Base-by-base conservation (phyloP, 2,329 filamentous ascomycete species). In the Talaromyces sp. region DNA sequence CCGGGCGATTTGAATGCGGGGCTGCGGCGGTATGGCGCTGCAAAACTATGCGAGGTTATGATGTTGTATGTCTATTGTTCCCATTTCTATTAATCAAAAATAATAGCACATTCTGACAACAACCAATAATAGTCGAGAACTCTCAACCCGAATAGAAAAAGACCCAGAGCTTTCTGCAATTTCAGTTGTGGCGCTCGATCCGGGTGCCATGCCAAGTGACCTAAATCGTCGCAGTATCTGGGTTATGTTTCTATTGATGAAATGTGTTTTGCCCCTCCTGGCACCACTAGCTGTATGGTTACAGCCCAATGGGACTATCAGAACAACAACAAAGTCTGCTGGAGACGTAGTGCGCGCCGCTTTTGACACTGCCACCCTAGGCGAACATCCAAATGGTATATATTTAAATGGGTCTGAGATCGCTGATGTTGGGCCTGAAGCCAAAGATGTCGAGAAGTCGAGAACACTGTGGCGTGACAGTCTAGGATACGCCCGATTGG, bases 1-100 rank as follows among this genome's bases (percentile, higher is more conserved):
- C 50, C 68, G 1, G 62, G 64, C 0, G 58, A 61, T 9, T 62
- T 68, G 4, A 62, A 67, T 32, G 41, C 41, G 3, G 75, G 73
- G 10, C 70, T 64, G 58, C 69, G 74, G 21, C 70, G 76, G 29
- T 78, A 78, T 56, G 76, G 74, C 9, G 75, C 73, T n/a, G 69
- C 71, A 38, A 78, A 77, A 61, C 68, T 77, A 8, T 78, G 70
- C 63, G 66, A 62, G 19, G 65, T 77, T 11, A 76, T 77, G 72
- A 68, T 78, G 65, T 62, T 65, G 63, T 70, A 74, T 56, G 46
- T 46, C n/a, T 4, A 26, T 21, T 2, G 19, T 17, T 24, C 19
- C 10, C 3, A 3, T 11, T 24, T 14, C 7, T 11, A 10, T 14
- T 13, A 17, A 27, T 27, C 4, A 38, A 7, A 17, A 13, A 19